These are phyloP conservation scores for Baorangia bicolor DNA, from an alignment of 768 basidiomycete species.

Conservation along the genomic window DNA sequence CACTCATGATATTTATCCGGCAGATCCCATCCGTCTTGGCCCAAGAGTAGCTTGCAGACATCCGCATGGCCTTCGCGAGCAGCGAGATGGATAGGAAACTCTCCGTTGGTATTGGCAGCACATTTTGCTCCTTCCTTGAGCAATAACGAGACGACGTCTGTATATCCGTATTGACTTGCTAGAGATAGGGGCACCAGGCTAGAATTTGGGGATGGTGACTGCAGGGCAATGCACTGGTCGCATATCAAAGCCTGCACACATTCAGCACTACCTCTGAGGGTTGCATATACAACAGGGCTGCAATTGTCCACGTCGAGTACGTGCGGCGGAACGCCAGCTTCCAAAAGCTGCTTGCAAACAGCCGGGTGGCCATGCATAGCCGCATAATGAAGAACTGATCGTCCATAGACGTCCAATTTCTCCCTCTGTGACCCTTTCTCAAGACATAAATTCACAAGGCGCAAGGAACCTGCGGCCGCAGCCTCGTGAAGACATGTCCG, in stretches of 20 bases:
- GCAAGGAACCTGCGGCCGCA: constrained; percentile 76
- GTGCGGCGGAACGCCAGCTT: constrained; percentile 62
- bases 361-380: constrained; percentile 85
- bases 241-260: constrained; percentile 84
- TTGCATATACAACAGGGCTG: constrained; percentile 92
- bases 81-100: constrained; percentile 95
- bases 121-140: constrained; percentile 76
- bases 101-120: constrained; percentile 89
- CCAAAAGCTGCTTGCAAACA: constrained; percentile 75
- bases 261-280: constrained; percentile 76
- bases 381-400: constrained; percentile 93
- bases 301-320: constrained; percentile 90
- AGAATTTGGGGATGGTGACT: constrained; percentile 53
- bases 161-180: constrained; percentile 87
- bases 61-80: constrained; percentile 87
- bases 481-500: constrained; percentile 93
- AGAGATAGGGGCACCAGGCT: constrained; percentile 87
- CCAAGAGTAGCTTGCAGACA: constrained; percentile 76
- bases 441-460: constrained; percentile 80
- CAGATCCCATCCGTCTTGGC: constrained; percentile 75
- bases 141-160: constrained; percentile 76
- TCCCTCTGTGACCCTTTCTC: constrained; percentile 66
- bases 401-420: constrained; percentile 85
- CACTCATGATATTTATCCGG: constrained; percentile 98
- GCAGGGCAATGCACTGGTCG: constrained; percentile 63